phyloP scores from a whole-genome alignment of 495 filamentous ascomycete genomes.

The Hyaloscypha hepaticicola region DNA sequence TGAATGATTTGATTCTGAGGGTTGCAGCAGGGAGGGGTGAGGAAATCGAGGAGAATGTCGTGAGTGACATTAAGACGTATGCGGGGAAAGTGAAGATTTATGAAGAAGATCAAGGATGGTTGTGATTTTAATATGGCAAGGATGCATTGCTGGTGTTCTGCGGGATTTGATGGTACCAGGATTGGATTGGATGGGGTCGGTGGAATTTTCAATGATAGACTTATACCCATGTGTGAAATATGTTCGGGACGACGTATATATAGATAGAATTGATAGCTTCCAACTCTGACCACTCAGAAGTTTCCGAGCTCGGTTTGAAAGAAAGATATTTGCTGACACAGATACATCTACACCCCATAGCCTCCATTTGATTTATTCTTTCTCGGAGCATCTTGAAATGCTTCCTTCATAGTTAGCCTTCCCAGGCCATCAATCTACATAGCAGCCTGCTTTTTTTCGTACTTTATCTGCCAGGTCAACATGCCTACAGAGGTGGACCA shows the following conservation, averaged over 20 bases:
- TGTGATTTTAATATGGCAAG: too few relatives aligned
- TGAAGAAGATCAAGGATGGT: conserved; percentile 27
- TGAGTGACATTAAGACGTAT: conserved; percentile 63
- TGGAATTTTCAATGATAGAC: neutral
- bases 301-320: neutral
- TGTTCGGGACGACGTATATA: neutral
- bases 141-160: neutral
- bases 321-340: too few relatives aligned
- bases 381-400: too few relatives aligned
- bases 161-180: too few relatives aligned
- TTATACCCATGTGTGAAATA: neutral
- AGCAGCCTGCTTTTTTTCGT: too few relatives aligned
- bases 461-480: too few relatives aligned
- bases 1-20: conserved; percentile 87
- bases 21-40: conserved; percentile 88
- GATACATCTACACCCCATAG: too few relatives aligned
- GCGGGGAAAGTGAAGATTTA: conserved; percentile 26
- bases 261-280: neutral
- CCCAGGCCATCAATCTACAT: too few relatives aligned
- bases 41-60: conserved; percentile 70
- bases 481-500: too few relatives aligned
- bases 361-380: too few relatives aligned
- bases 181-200: neutral
- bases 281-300: neutral
- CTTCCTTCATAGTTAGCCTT: too few relatives aligned